These are phyloP conservation scores for Trichoderma simmonsii DNA, from an alignment of 2,329 filamentous ascomycete genomes.

Conservation along the genomic window DNA sequence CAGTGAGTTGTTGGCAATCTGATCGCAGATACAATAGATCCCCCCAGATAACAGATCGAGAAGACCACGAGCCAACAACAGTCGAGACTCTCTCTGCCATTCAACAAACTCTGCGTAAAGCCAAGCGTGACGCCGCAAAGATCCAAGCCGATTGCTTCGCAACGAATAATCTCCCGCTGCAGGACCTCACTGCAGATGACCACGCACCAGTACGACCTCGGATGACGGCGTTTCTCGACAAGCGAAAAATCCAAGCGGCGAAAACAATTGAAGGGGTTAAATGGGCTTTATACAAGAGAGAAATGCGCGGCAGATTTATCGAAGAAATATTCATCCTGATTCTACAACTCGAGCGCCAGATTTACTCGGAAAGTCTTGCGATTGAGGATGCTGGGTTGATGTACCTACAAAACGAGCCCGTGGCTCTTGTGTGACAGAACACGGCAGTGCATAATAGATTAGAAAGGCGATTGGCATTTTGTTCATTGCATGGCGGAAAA, in stretches of 20 bases:
- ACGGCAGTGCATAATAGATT: background rate
- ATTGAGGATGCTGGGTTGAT: background rate
- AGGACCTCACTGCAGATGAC: background rate
- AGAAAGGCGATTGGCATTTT: background rate
- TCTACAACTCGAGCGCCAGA: background rate
- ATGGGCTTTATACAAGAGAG: slow-evolving; percentile 4
- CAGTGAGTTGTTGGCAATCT: background rate
- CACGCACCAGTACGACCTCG: background rate
- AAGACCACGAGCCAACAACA: background rate
- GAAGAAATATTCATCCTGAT: background rate
- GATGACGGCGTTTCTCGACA: background rate
- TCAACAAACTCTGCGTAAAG: background rate
- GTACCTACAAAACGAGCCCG: background rate
- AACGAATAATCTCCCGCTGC: background rate
- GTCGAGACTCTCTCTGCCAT: background rate
- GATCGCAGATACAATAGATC: too few relatives aligned
- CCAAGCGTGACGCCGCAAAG: background rate
- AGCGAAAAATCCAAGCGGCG: background rate
- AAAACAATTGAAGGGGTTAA: background rate
- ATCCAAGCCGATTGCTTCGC: background rate
- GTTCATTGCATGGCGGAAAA: background rate
- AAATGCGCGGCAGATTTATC: background rate
- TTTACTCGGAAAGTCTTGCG: background rate
- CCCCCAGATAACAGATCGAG: background rate
- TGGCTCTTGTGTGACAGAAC: background rate